phyloP scores from a whole-genome alignment of 2,329 filamentous ascomycete genomes.

The Malbranchea zuffiana region DNA sequence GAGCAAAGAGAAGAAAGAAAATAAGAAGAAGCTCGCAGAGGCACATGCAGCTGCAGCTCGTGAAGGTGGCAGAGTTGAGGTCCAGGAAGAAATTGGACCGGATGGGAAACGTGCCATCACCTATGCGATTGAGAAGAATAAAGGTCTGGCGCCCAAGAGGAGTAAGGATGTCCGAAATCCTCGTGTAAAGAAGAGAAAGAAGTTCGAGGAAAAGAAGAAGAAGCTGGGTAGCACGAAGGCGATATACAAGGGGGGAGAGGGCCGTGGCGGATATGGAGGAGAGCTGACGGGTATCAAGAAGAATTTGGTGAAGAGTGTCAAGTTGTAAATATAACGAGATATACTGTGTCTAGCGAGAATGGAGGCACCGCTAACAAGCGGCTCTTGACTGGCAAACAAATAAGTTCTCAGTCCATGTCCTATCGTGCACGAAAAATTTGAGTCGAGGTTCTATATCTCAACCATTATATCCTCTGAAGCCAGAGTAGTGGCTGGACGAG shows the following conservation, averaged over 20 bases:
- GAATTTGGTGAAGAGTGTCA: conserved; percentile 83
- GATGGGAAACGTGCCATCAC: conserved; percentile 89
- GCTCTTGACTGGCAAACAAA: too few species aligned
- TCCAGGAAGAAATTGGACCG: conserved; percentile 58
- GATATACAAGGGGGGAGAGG: conserved; percentile 75
- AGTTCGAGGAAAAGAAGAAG: conserved; percentile 95
- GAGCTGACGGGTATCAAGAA: conserved; percentile 94
- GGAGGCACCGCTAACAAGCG: too few species aligned
- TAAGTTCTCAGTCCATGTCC: too few species aligned
- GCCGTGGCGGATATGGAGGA: conserved; percentile 75
- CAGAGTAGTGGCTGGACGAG: too few species aligned
- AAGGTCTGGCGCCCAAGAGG: conserved; percentile 76
- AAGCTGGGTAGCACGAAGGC: conserved; percentile 80
- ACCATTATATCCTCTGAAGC: too few species aligned
- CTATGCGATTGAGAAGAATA: conserved; percentile 95
- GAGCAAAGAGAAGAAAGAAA: conserved; percentile 49
- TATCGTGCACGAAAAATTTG: too few species aligned
- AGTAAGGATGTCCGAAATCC: conserved; percentile 95
- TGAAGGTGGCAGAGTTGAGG: conserved; percentile 49
- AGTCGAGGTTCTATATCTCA: too few species aligned
- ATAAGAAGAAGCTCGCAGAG: conserved; percentile 58
- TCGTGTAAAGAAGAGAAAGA: conserved; percentile 94
- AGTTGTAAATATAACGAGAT: conserved; percentile 48
- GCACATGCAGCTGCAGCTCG: conserved; percentile 45
- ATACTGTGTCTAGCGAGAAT: too few species aligned